phyloP scores from a whole-genome alignment of 2,329 filamentous ascomycete genomes.

The Calonectria leucothoes region DNA sequence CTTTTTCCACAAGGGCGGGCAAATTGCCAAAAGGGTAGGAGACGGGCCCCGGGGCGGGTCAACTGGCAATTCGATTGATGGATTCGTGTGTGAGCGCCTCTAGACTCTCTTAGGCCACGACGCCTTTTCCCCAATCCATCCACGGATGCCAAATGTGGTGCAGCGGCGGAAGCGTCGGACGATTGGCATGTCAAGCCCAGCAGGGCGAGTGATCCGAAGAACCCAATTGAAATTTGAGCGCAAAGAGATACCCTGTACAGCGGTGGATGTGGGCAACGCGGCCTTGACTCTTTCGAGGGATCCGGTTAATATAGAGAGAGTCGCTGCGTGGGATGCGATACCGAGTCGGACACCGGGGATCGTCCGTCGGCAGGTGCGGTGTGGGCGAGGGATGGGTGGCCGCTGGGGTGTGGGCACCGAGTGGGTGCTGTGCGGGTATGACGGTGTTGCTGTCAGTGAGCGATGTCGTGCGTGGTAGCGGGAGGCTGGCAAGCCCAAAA shows the following conservation, averaged over 20 bases:
- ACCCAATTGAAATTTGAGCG: constrained; percentile 29
- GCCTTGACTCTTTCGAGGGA: constrained; percentile 30
- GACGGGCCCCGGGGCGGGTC: constrained; percentile 11
- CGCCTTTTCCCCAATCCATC: constrained; percentile 37
- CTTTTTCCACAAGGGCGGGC: constrained; percentile 7
- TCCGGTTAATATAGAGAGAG: constrained; percentile 22
- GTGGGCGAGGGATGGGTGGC: constrained; percentile 15
- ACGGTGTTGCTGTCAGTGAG: constrained; percentile 19
- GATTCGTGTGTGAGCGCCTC: constrained; percentile 32
- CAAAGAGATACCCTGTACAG: constrained; percentile 29
- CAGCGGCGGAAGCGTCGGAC: constrained; percentile 42
- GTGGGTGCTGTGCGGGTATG: constrained; percentile 20
- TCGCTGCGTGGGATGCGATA: constrained; percentile 22
- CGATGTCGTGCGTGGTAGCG: constrained; percentile 28
- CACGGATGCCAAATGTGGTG: constrained; percentile 40
- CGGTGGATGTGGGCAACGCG: constrained; percentile 29
- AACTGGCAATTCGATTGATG: constrained; percentile 34
- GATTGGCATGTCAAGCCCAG: constrained; percentile 40
- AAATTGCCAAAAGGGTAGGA: constrained; percentile 26
- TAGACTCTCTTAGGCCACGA: constrained; percentile 41
- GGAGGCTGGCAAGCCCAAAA: constrained; percentile 38
- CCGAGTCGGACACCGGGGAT: constrained; percentile 21
- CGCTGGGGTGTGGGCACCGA: constrained; percentile 14
- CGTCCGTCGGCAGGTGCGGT: constrained; percentile 20
- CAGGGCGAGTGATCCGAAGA: constrained; percentile 33